A percentile compares a stretch with the other conserved stretches of the same genome.
These are phyloP conservation scores for Cenchrus americanus DNA, from an alignment of 176 grass and related monocot species.

Conservation along the genomic window DNA sequence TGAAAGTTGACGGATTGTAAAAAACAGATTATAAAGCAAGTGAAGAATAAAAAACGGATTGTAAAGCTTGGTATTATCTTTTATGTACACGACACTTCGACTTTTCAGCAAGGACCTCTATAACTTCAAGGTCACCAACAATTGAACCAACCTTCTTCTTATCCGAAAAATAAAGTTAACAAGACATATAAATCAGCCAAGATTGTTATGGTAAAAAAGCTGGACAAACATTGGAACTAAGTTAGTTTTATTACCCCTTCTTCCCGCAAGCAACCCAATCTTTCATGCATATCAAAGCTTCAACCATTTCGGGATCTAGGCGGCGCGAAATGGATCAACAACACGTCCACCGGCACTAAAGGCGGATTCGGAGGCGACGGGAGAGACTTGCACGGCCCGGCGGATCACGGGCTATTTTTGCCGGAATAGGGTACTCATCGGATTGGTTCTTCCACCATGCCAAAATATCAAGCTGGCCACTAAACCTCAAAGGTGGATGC, in stretches of 20 bases:
- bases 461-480: background rate
- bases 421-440: background rate
- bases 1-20: no score
- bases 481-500: background rate
- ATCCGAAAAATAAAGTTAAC: no score
- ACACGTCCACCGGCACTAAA: background rate
- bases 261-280: background rate
- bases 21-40: no score
- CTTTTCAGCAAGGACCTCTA: no score
- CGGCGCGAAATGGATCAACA: background rate
- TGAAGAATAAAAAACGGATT: no score
- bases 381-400: background rate
- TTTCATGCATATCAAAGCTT: background rate
- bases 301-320: background rate
- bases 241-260: background rate
- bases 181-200: no score
- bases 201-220: no score
- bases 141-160: no score
- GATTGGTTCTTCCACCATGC: background rate
- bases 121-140: no score
- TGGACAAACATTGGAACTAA: no score
- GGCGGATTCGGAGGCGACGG: background rate
- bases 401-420: background rate
- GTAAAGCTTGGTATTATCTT: no score
- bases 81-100: no score